A percentile compares a stretch with the other conserved stretches of the same genome.
Conservation (phyloP, 352 stramenopile species). For the Phytophthora citricola region DNA sequence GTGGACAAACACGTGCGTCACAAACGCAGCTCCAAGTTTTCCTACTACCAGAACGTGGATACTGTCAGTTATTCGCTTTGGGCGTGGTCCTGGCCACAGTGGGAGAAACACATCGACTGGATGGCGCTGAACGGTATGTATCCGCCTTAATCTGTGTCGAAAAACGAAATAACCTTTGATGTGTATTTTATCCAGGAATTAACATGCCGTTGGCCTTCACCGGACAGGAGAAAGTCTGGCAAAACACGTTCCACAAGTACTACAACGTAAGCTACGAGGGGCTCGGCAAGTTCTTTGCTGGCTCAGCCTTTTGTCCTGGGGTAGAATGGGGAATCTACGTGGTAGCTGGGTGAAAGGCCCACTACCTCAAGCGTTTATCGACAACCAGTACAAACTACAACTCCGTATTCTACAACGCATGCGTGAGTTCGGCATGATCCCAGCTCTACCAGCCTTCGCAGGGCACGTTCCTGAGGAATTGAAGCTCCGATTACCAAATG, state of each 20-base stretch:
- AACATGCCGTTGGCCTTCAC: constrained; percentile 93
- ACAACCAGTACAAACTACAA: constrained; percentile 81
- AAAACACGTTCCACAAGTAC: constrained; percentile 81
- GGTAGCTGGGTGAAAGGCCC: constrained; percentile 86
- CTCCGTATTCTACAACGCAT: constrained; percentile 86
- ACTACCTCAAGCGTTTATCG: constrained; percentile 85
- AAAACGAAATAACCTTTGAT: neutral
- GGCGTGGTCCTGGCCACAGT: constrained; percentile 88
- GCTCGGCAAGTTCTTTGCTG: constrained; percentile 90
- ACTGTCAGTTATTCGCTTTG: constrained; percentile 92
- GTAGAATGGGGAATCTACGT: constrained; percentile 91
- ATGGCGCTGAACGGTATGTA: constrained; percentile 87
- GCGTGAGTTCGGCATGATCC: constrained; percentile 90
- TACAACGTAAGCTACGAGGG: constrained; percentile 83
- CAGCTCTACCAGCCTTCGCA: constrained; percentile 89
- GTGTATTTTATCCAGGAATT: constrained; percentile 47
- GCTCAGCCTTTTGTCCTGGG: constrained; percentile 90
- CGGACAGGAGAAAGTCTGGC: constrained; percentile 91
- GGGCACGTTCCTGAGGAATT: constrained; percentile 90
- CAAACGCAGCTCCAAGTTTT: constrained; percentile 76
- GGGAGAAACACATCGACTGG: constrained; percentile 93
- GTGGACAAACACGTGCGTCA: constrained; percentile 44
- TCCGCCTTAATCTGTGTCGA: too few species aligned
- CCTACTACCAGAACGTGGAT: constrained; percentile 94
- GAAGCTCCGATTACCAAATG: constrained; percentile 65